A percentile compares a stretch with the other conserved stretches of the same genome.
Evolutionary conservation across 768 basidiomycete genomes (phyloP).

Genomic region (Podaxis carcinomalis): DNA sequence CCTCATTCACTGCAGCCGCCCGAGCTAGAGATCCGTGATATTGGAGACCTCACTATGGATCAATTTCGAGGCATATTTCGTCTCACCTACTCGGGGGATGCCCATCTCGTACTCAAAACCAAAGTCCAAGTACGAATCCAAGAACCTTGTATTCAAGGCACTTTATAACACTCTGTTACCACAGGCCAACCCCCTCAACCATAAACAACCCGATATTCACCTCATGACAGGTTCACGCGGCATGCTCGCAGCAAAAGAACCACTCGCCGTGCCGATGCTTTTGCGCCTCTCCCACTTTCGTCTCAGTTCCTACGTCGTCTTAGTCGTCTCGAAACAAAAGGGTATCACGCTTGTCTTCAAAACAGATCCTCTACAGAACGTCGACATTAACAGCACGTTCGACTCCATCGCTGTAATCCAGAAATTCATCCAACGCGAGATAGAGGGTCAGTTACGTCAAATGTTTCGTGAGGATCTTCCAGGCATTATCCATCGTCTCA

Average conservation of each 20-base stretch:
- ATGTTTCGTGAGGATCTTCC: conserved; percentile 98
- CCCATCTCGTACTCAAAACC: conserved; percentile 81
- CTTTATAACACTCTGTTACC: conserved; percentile 1
- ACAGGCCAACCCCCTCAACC: conserved; percentile 92
- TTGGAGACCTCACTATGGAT: conserved; percentile 92
- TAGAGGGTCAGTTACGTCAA: conserved; percentile 93
- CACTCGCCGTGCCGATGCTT: conserved; percentile 96
- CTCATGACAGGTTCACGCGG: conserved; percentile 78
- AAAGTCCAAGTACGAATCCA: conserved; percentile 76
- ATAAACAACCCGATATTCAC: conserved; percentile 88
- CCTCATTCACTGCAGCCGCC: conserved; percentile 62
- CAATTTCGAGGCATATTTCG: conserved; percentile 97
- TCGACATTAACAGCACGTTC: conserved; percentile 96
- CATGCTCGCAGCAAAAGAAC: conserved; percentile 92
- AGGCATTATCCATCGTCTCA: conserved; percentile 92
- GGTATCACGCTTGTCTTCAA: conserved; percentile 99
- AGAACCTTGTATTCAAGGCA: not conserved
- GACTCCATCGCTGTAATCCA: conserved; percentile 98
- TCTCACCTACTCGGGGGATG: conserved; percentile 92
- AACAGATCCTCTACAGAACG: conserved; percentile 96
- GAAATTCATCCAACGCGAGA: conserved; percentile 95
- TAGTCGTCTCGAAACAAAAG: conserved; percentile 96
- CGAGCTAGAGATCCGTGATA: conserved; percentile 94
- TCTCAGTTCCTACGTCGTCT: conserved; percentile 92
- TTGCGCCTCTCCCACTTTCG: conserved; percentile 94